phyloP scores from a whole-genome alignment of 139 green algal genomes.

The Chlamydomonas asymmetrica region DNA sequence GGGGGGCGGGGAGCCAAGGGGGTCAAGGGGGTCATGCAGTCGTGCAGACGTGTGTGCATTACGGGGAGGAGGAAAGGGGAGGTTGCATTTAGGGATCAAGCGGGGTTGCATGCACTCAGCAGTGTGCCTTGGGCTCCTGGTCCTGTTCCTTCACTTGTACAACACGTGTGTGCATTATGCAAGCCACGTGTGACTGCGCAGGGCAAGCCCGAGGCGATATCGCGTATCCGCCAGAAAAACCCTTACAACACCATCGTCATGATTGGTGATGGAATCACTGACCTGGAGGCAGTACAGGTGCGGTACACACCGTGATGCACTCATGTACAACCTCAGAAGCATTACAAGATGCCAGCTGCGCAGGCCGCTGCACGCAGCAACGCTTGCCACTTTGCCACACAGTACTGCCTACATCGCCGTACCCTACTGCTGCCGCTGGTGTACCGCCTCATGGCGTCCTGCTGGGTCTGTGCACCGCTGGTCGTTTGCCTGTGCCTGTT shows the following conservation, averaged over 20 bases:
- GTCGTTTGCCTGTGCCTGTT: too few relatives aligned
- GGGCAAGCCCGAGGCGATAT: slow-evolving; percentile 49
- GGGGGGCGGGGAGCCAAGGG: background rate
- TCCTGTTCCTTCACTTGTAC: too few relatives aligned
- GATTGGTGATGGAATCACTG: slow-evolving; percentile 75
- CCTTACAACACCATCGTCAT: slow-evolving; percentile 78
- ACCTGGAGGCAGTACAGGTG: slow-evolving; percentile 64
- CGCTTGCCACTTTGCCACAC: background rate
- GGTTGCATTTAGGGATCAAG: too few relatives aligned
- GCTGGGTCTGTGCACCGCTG: too few relatives aligned
- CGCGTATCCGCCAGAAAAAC: slow-evolving; percentile 47
- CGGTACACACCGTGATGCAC: background rate
- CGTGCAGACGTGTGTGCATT: background rate
- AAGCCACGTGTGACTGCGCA: too few relatives aligned
- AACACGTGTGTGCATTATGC: too few relatives aligned
- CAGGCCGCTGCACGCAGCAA: too few relatives aligned
- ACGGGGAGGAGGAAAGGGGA: too few relatives aligned
- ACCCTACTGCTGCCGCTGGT: background rate
- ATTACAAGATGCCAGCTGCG: background rate
- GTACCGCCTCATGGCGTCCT: too few relatives aligned
- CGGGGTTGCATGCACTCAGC: too few relatives aligned
- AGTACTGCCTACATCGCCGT: background rate
- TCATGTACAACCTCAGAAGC: background rate
- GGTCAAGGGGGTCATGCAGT: background rate
- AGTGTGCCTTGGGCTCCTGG: too few relatives aligned